Evolutionary conservation across 169 alveolate genomes (phyloP), one percentile per base, ranked within the genome.

Genomic region (Cryptosporidium felis): DNA sequence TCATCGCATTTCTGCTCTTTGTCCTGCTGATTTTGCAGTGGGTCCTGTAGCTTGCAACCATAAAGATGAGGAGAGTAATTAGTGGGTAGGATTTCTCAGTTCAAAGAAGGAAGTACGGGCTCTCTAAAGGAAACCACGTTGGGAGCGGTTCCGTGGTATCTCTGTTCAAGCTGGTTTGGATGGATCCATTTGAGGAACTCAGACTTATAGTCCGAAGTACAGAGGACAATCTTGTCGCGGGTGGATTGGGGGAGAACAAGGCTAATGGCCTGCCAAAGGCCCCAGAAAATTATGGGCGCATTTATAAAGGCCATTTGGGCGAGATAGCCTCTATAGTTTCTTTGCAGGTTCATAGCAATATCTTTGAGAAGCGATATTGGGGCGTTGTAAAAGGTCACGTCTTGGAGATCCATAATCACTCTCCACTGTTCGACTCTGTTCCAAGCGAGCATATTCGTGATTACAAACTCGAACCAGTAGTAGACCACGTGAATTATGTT

Each of bases 381-480:
- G 5, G 91, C 81, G 46, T 80, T 61, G 59, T 74, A 62, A 30
- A 81, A 80, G 59, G 91, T 58, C 45, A 90, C 89, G 62, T 89
- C 90, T 18, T 89, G 89, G 59, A 90, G 80, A 30, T 90, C 93
- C 60, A 90, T 80, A 14, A 90, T 45, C 21, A 90, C 93, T 16
- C 93, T 79, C 93, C 93, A 90, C 62, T 90, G 93, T 10, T 90
- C 93, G 62, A 90, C 92, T 41, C 62, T 59, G 62, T 90, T 89
- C 89, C 89, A 88, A 40, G 89, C 92, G 49, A 90, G 89, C 91
- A 90, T 53, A 44, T 62, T 88, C 58, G 60, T 88, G 45, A 88
- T 65, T 21, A 85, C 63, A 44, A 80, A 81, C 81, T 90, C 93
- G 74, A 89, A 56, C 80, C 53, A 63, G 14, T 67, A 53, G 60